phyloP scores from a whole-genome alignment of 805 yeast species.

The Yamadazyma insecticola region DNA sequence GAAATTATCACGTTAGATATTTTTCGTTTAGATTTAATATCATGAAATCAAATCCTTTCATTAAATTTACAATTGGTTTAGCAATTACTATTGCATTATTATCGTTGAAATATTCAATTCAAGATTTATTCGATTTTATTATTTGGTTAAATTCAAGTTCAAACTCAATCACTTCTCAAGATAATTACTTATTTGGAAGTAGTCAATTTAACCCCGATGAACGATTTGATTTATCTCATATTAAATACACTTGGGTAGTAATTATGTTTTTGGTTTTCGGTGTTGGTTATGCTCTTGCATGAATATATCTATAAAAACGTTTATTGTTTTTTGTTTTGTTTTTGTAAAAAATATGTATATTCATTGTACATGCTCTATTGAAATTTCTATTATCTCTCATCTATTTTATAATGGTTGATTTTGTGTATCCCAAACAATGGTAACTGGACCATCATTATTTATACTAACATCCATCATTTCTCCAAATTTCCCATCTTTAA shows the following conservation, averaged over 20 bases:
- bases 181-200: constrained; percentile 13
- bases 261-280: constrained; percentile 4
- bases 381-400: background rate
- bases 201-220: constrained; percentile 24
- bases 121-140: no score
- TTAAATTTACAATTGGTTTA: no score
- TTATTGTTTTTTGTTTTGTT: background rate
- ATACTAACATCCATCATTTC: constrained; percentile 89
- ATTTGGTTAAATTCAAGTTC: no score
- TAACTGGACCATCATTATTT: constrained; percentile 91
- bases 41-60: background rate
- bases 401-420: constrained; percentile 16
- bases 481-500: constrained; percentile 87
- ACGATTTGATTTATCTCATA: constrained; percentile 21
- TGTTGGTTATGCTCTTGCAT: no score
- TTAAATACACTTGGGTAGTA: constrained; percentile 17
- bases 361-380: background rate
- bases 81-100: no score
- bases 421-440: constrained; percentile 74
- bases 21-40: background rate
- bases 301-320: no score
- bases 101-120: constrained; percentile 3
- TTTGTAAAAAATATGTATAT: background rate
- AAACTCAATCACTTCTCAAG: no score
- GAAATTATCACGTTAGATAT: constrained; percentile 1